Evolutionary conservation across 805 yeast species (phyloP).

Genomic region (Monosporozyma aerobia): DNA sequence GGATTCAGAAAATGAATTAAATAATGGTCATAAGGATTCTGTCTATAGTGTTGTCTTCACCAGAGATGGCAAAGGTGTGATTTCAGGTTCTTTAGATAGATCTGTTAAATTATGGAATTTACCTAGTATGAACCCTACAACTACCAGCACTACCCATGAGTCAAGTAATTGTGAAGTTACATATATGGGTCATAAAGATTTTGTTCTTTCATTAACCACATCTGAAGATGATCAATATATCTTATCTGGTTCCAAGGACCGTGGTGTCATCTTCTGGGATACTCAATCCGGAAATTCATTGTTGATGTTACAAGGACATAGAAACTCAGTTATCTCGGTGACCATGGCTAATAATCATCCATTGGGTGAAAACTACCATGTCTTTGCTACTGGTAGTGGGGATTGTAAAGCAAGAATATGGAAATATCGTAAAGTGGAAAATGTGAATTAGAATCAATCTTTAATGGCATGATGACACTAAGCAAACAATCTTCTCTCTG

Average conservation of each 20-base stretch:
- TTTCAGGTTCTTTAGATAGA: conserved; percentile 90
- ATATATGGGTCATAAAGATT: conserved; percentile 92
- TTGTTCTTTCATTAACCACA: conserved; percentile 86
- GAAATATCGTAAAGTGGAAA: conserved; percentile 51
- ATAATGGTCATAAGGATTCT: conserved; percentile 92
- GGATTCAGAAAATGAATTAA: conserved; percentile 78
- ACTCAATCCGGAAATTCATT: conserved; percentile 83
- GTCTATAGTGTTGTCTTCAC: conserved; percentile 93
- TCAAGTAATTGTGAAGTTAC: conserved; percentile 66
- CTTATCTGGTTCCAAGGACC: conserved; percentile 89
- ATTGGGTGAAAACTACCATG: conserved; percentile 50
- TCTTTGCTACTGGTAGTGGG: conserved; percentile 95
- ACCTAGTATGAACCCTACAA: conserved; percentile 22
- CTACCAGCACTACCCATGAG: not conserved
- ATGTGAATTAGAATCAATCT: not conserved
- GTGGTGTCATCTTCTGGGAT: conserved; percentile 97
- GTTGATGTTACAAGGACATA: conserved; percentile 93
- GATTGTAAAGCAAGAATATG: conserved; percentile 96
- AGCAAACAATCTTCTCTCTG: not conserved
- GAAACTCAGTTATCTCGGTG: conserved; percentile 90
- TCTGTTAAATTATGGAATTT: conserved; percentile 90
- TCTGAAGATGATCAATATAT: conserved; percentile 90
- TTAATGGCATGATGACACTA: too few relatives aligned
- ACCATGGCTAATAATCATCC: conserved; percentile 77
- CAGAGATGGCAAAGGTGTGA: conserved; percentile 82